These are phyloP conservation scores for Linum lewisii DNA, from an alignment of 345 rosid species.

Conservation along the genomic window DNA sequence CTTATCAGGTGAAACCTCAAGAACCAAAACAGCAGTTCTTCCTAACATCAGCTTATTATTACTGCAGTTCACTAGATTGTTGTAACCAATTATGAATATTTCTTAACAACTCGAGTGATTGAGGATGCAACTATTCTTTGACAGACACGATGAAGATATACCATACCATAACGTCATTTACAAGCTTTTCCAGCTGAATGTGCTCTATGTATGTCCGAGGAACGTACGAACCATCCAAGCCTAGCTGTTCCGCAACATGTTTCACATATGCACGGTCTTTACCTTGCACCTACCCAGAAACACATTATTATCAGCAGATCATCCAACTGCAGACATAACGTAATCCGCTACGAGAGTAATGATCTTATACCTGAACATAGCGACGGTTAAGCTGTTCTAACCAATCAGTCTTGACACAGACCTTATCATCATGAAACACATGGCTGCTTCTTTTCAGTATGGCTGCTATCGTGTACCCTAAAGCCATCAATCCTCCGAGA, in stretches of 20 bases:
- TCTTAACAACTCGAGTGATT: too few relatives aligned
- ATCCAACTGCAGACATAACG: not conserved
- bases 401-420: slow-evolving; percentile 88
- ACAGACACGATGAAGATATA: slow-evolving; percentile 4
- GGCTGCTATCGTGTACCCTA: slow-evolving; percentile 90
- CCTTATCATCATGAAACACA: slow-evolving; percentile 57
- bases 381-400: slow-evolving; percentile 87
- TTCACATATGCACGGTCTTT: slow-evolving; percentile 68
- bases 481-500: slow-evolving; percentile 95
- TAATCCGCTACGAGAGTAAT: not conserved
- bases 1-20: slow-evolving; percentile 15
- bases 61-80: too few relatives aligned
- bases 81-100: too few relatives aligned
- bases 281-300: slow-evolving; percentile 74
- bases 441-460: slow-evolving; percentile 95
- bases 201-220: slow-evolving; percentile 96
- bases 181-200: slow-evolving; percentile 95
- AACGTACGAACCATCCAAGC: slow-evolving; percentile 80
- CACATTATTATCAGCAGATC: too few relatives aligned
- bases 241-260: slow-evolving; percentile 64
- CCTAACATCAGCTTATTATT: too few relatives aligned
- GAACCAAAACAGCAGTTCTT: too few relatives aligned
- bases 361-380: slow-evolving; percentile 64
- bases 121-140: too few relatives aligned
- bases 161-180: slow-evolving; percentile 92